Conservation (phyloP, 106 monocot species). For the Iris macrosiphon region DNA sequence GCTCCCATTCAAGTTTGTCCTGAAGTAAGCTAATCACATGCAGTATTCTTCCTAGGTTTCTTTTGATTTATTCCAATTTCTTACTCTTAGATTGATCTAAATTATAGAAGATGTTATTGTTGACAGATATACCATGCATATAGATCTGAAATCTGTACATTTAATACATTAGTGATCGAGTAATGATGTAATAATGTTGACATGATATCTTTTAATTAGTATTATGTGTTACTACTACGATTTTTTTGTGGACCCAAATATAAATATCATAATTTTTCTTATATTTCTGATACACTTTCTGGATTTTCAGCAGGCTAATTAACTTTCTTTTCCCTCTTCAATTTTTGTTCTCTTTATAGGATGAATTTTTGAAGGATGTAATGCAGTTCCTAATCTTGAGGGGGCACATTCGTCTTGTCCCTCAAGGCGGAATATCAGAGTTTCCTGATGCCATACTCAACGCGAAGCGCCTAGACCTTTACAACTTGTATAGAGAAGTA, state of each 20-base stretch:
- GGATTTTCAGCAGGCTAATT: neutral
- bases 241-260: neutral
- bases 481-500: constrained; percentile 93
- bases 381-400: constrained; percentile 72
- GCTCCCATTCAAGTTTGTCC: constrained; percentile 63
- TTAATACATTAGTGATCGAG: too few species aligned
- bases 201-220: too few species aligned
- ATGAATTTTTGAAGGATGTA: constrained; percentile 85
- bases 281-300: too few species aligned
- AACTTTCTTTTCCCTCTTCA: neutral
- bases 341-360: constrained; percentile 32
- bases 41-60: neutral
- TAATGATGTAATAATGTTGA: too few species aligned
- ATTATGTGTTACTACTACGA: too few species aligned
- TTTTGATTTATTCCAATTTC: too few species aligned
- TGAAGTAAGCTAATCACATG: constrained; percentile 40
- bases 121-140: too few species aligned
- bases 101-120: too few species aligned
- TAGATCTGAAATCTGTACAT: neutral
- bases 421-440: constrained; percentile 76
- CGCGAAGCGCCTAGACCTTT: constrained; percentile 81
- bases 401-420: constrained; percentile 73
- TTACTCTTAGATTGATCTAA: too few species aligned
- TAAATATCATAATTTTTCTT: neutral
- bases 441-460: constrained; percentile 94